Evolutionary conservation across 2,329 filamentous ascomycete genomes (phyloP), one percentile per base, ranked within the genome.

Genomic region (Ophiostoma ulmi): DNA sequence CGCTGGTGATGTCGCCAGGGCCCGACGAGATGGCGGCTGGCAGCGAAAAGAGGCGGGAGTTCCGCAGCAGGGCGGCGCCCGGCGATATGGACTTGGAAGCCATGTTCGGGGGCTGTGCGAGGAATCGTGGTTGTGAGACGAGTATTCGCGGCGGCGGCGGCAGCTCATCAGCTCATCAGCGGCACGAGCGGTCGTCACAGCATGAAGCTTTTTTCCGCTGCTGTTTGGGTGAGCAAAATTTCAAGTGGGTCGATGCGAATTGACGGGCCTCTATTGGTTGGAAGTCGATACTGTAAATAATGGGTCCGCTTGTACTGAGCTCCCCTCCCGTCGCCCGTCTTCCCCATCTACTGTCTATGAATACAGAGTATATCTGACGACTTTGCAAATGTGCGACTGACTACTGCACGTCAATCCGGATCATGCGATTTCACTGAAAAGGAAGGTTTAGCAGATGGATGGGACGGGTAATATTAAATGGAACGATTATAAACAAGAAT

Each of bases 31-130:
- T 85, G 31, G 92, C 88, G 72, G 88, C 85, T 17, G 94, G 94
- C 70, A 98, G 84, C 35, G 94, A 91, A 82, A 98, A 98, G 76
- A 98, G 86, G 75, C 94, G 91, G 72, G 94, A 98, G 72, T 89
- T 88, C 79, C 94, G 90, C 77, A 98, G 86, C 75, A 98, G 86
- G 76, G 86, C 84, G 74, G 83, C 88, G 77, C 88, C 88, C 71
- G 88, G 88, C 74, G 88, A 88, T 76, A 88, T 73, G 70, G 75
- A 73, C 72, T 75, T 73, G 68, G 75, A 70, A 70, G 77, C 74
- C 78, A 79, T 80, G 69, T 31, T 64, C 13, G 70, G 38, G 26
- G 35, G 35, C 31, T 63, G 58, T 63, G 58, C 26, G 5, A 14
- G 61, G 2, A 22, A 13, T 63, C 26, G 58, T 55, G 11, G 11